A percentile compares a stretch with the other conserved stretches of the same genome.
Evolutionary conservation across 2,329 filamentous ascomycete genomes (phyloP).

Genomic region (Cladosporium halotolerans): DNA sequence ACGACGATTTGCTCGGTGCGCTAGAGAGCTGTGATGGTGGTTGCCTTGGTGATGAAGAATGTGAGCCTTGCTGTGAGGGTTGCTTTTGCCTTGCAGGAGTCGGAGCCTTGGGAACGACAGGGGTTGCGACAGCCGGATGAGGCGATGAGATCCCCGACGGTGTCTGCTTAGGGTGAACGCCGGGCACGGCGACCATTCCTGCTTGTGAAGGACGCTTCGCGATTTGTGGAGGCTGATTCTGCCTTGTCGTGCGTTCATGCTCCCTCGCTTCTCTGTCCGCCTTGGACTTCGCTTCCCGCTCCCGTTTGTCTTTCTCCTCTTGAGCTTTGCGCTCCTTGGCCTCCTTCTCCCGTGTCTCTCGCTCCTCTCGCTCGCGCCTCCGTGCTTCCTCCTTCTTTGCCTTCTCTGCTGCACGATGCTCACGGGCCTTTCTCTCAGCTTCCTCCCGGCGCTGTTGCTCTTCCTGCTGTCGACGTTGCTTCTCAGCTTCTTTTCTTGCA

Average conservation of each 20-base stretch:
- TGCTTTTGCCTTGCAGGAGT: conserved; percentile 73
- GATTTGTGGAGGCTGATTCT: conserved; percentile 35
- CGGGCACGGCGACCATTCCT: conserved; percentile 49
- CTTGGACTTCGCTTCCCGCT: conserved; percentile 52
- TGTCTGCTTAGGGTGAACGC: conserved; percentile 48
- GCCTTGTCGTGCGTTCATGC: conserved; percentile 25
- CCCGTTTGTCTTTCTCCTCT: conserved; percentile 52
- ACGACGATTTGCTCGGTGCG: conserved; percentile 48
- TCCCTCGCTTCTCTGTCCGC: conserved; percentile 33
- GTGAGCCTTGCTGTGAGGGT: conserved; percentile 69
- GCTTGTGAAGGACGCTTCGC: conserved; percentile 55
- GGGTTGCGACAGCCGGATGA: conserved; percentile 70
- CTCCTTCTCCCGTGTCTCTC: conserved; percentile 63
- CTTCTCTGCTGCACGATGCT: conserved; percentile 74
- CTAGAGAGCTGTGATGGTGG: conserved; percentile 47
- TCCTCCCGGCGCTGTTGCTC: conserved; percentile 82
- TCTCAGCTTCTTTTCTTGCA: conserved; percentile 76
- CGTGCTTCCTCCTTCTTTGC: conserved; percentile 65
- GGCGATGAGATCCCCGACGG: conserved; percentile 62
- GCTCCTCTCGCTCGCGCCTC: conserved; percentile 67
- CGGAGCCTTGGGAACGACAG: conserved; percentile 73
- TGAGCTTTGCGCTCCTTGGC: conserved; percentile 60
- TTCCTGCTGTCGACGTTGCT: conserved; percentile 69
- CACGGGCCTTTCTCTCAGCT: conserved; percentile 73
- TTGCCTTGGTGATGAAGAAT: conserved; percentile 62